Evolutionary conservation across 495 filamentous ascomycete genomes (phyloP).

Genomic region (Penicillium desertorum): DNA sequence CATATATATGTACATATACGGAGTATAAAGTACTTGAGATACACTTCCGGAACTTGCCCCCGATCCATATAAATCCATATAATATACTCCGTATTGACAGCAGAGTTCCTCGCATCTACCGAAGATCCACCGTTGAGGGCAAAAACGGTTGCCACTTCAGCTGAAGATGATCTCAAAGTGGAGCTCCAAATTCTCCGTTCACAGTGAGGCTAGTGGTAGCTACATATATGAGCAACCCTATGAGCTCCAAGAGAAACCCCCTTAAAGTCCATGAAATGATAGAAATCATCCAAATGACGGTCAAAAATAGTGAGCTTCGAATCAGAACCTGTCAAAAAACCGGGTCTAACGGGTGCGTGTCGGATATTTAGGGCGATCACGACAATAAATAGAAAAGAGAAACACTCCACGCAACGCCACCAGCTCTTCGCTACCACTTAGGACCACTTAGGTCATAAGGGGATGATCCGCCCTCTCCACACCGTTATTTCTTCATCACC

Average conservation of each 20-base stretch:
- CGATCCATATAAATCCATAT: no score
- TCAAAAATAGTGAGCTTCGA: neutral
- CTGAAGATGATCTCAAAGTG: no score
- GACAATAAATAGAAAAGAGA: slow-evolving; percentile 19
- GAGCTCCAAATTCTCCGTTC: no score
- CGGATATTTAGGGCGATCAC: no score
- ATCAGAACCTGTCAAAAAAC: neutral
- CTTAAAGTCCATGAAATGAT: neutral
- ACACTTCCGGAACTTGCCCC: neutral
- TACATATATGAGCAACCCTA: no score
- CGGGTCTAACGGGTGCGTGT: neutral
- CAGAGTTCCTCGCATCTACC: neutral
- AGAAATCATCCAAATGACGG: neutral
- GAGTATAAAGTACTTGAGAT: neutral
- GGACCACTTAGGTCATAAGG: slow-evolving; percentile 28
- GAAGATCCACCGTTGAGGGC: neutral
- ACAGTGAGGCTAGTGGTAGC: no score
- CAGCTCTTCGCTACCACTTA: slow-evolving; percentile 24
- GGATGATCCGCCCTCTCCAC: slow-evolving; percentile 27
- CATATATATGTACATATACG: neutral
- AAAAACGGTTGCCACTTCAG: no score
- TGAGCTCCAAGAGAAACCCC: neutral
- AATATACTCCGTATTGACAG: neutral
- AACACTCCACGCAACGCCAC: slow-evolving; percentile 11
- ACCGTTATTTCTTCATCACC: slow-evolving; percentile 1